Evolutionary conservation across 352 stramenopile species (phyloP).

Genomic region (Blastocystis sp.): DNA sequence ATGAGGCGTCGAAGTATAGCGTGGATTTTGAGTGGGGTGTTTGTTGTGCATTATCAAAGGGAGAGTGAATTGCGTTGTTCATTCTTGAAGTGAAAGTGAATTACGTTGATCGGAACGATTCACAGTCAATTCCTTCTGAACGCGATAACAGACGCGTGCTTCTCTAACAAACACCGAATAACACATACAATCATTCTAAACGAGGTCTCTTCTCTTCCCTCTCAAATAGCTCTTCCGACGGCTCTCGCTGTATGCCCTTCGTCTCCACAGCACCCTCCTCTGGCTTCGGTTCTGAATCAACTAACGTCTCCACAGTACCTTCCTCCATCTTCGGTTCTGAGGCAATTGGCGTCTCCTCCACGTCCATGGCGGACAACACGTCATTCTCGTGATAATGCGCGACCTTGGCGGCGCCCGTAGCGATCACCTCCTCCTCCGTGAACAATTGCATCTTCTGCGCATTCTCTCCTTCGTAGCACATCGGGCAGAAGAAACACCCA

Average conservation of each 20-base stretch:
- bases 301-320: background rate
- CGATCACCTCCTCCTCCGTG: slow-evolving; percentile 37
- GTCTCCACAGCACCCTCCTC: background rate
- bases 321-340: background rate
- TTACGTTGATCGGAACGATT: too few relatives aligned
- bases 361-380: background rate
- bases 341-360: background rate
- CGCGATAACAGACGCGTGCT: too few relatives aligned
- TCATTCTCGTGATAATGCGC: background rate
- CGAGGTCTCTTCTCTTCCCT: background rate
- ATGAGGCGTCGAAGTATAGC: background rate
- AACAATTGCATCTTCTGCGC: slow-evolving; percentile 9
- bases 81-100: background rate
- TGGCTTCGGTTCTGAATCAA: background rate
- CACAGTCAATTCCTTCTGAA: too few relatives aligned
- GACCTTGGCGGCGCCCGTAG: background rate
- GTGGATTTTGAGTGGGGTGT: background rate
- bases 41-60: background rate
- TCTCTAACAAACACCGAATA: background rate
- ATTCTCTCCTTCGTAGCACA: slow-evolving; percentile 21
- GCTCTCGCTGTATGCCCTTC: background rate
- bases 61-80: background rate
- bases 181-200: too few relatives aligned
- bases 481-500: slow-evolving; percentile 29
- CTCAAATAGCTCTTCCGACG: background rate